These are phyloP conservation scores for Edaphochlamys debaryana DNA, from an alignment of 139 green algal genomes.

Conservation along the genomic window DNA sequence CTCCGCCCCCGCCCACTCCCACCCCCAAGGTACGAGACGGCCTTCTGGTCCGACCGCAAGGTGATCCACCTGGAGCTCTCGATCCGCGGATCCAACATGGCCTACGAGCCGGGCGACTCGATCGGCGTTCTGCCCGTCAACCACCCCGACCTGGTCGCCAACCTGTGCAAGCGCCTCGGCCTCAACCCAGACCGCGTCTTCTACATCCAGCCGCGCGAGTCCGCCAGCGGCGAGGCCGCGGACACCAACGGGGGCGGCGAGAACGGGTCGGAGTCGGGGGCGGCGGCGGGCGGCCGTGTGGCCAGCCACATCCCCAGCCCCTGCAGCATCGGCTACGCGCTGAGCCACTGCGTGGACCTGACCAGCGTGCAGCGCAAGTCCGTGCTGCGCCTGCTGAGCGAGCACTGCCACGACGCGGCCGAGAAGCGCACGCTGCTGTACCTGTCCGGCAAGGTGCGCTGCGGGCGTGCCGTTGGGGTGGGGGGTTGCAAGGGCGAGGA, in stretches of 20 bases:
- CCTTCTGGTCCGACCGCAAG: conserved; percentile 70
- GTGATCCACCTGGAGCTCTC: conserved; percentile 93
- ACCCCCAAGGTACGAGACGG: conserved; percentile 58
- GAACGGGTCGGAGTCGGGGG: conserved; percentile 62
- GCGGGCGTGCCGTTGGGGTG: too few relatives aligned
- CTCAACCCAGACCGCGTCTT: conserved; percentile 22
- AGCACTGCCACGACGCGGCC: conserved; percentile 76
- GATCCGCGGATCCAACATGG: conserved; percentile 73
- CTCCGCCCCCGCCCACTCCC: background rate
- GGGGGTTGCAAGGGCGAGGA: too few relatives aligned
- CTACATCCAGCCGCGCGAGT: conserved; percentile 48
- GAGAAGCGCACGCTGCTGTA: conserved; percentile 70
- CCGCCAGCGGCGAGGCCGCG: background rate
- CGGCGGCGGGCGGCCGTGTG: conserved; percentile 42
- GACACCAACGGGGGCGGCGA: conserved; percentile 35
- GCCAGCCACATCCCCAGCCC: conserved; percentile 75
- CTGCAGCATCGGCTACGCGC: conserved; percentile 80
- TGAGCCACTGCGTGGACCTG: conserved; percentile 80
- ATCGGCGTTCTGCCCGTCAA: conserved; percentile 83
- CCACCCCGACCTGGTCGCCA: conserved; percentile 33
- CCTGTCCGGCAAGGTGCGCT: conserved; percentile 34
- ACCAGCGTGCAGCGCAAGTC: conserved; percentile 80
- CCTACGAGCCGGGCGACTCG: conserved; percentile 85
- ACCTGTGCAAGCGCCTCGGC: conserved; percentile 43
- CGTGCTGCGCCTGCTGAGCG: conserved; percentile 86